Evolutionary conservation across 2,329 filamentous ascomycete genomes (phyloP), one percentile per base, ranked within the genome.

Genomic region (Xylariales sp.): DNA sequence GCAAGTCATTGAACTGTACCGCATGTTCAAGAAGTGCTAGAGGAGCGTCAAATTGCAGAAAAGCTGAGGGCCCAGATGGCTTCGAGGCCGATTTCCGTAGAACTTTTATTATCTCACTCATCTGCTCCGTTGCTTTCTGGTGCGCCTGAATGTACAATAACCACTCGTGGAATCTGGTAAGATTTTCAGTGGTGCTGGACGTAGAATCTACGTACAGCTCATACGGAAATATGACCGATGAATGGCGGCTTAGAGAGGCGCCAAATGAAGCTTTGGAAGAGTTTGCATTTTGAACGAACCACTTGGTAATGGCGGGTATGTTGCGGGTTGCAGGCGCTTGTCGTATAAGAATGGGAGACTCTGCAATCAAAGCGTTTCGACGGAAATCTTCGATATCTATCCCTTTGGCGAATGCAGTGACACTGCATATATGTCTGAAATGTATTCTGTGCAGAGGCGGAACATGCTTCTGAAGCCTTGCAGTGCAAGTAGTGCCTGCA

Each of bases 11-110:
- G 56, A 70, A 78, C 34, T 66, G 55, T n/a, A 67, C 48, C 6
- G 69, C 72, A 33, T 78, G 70, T 13, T 83, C 60, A 32, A 94
- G 77, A 23, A 91, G 69, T 25, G 66, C 66, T 0, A 95, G 62
- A 0, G 81, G 77, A 1, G 78, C 79, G 18, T 76, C 54, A 31
- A 85, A 68, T 34, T 73, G 73, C 19, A 68, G 70, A 53, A 80
- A 87, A 20, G 50, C 59, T 34, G 59, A 45, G 6, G 14, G 21
- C 5, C n/a, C 4, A 5, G n/a, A n/a, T n/a, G n/a, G n/a, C n/a
- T n/a, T n/a, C n/a, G n/a, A n/a, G n/a, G n/a, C n/a, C n/a, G n/a
- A n/a, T n/a, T n/a, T n/a, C n/a, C n/a, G n/a, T n/a, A n/a, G n/a
- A n/a, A n/a, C n/a, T n/a, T n/a, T n/a, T n/a, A n/a, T n/a, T n/a